Conservation (phyloP, 345 rosid species). For the Xanthoceras sorbifolium region DNA sequence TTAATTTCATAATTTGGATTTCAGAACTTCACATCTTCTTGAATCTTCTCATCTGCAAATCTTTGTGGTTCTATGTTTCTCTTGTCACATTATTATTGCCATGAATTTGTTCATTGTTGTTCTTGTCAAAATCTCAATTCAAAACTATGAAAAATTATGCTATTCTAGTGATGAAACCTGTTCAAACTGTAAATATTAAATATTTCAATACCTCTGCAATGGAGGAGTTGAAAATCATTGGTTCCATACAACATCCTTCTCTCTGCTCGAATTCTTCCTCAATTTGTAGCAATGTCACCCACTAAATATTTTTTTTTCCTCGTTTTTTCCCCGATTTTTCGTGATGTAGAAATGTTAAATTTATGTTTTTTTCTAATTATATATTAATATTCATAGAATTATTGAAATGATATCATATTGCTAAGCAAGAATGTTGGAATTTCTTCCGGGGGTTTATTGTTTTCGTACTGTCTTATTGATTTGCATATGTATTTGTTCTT, state of each 20-base stretch:
- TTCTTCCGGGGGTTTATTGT: neutral
- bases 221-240: conserved; percentile 27
- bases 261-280: conserved; percentile 50
- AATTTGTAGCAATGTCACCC: conserved; percentile 57
- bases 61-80: neutral
- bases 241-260: conserved; percentile 53
- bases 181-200: no score
- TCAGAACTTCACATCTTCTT: no score
- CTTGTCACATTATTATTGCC: neutral
- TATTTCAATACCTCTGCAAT: neutral
- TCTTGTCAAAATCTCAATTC: neutral
- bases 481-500: neutral
- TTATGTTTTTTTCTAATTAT: no score
- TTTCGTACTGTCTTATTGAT: neutral
- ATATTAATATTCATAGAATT: no score
- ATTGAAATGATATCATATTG: neutral
- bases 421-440: no score
- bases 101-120: neutral
- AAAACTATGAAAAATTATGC: neutral
- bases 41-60: neutral
- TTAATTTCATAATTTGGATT: no score
- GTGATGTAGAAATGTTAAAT: no score
- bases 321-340: neutral
- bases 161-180: no score
- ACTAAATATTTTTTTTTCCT: conserved; percentile 25